These are phyloP conservation scores for Trametes sp. DNA, from an alignment of 1,284 basidiomycete species.

Conservation along the genomic window DNA sequence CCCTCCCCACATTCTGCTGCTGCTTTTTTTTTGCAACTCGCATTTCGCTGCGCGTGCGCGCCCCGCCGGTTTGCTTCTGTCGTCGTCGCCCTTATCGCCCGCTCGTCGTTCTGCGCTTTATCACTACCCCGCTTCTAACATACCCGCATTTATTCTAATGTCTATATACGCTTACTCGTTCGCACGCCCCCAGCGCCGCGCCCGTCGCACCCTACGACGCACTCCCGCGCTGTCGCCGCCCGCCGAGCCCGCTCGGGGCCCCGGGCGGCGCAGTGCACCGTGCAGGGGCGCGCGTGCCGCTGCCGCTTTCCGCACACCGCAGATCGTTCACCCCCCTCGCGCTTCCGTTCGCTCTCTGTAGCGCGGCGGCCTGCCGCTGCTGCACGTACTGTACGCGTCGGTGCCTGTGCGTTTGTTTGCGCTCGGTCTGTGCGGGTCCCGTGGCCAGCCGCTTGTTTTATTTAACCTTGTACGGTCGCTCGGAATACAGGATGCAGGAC, in stretches of 20 bases:
- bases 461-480: conserved; percentile 27
- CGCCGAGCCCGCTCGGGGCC: not conserved
- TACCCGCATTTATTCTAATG: conserved; percentile 32
- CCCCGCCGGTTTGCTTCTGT: not conserved
- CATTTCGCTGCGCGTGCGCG: conserved; percentile 5
- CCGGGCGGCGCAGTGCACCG: not conserved
- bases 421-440: not conserved
- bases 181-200: not conserved
- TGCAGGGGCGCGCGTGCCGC: conserved; percentile 9
- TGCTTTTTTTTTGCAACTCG: no score
- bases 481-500: conserved; percentile 20
- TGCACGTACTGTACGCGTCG: not conserved
- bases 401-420: not conserved
- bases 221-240: not conserved
- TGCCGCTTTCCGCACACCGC: conserved; percentile 15
- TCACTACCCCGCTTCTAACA: conserved; percentile 20
- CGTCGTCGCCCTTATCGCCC: conserved; percentile 19
- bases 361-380: not conserved
- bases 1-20: conserved; percentile 4
- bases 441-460: conserved; percentile 21
- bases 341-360: conserved; percentile 3
- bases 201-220: not conserved
- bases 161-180: conserved; percentile 22
- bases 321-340: conserved; percentile 19
- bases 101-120: conserved; percentile 16